Conservation (phyloP, 164 flowering plant genomes). For the Hamamelis virginiana region DNA sequence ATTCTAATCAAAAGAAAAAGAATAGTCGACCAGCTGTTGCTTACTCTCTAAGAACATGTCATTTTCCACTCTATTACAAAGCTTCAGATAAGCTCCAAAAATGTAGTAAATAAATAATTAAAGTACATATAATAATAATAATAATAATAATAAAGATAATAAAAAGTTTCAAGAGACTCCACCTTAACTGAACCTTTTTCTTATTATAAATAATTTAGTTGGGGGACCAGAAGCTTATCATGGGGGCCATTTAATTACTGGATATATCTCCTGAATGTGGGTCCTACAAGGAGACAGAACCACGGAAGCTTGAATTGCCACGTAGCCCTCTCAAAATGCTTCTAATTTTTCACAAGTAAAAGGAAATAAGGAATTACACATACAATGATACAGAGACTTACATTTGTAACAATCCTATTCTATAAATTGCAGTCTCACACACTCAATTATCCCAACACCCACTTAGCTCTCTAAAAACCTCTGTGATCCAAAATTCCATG, state of each 20-base stretch:
- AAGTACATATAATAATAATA: background rate
- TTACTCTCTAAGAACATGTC: background rate
- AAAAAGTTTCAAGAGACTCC: background rate
- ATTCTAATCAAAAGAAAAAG: background rate
- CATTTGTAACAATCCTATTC: background rate
- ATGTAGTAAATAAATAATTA: background rate
- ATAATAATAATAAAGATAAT: no score
- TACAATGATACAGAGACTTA: background rate
- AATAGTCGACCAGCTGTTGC: slow-evolving; percentile 1
- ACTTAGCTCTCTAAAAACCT: no score
- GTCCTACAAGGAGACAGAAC: slow-evolving; percentile 26
- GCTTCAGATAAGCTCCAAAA: background rate
- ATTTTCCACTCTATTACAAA: background rate
- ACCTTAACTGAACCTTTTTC: background rate
- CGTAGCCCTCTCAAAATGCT: slow-evolving; percentile 24
- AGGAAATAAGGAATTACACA: background rate
- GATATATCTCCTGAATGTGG: slow-evolving; percentile 24
- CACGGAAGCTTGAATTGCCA: slow-evolving; percentile 32
- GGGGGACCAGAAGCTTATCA: background rate
- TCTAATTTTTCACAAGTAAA: background rate
- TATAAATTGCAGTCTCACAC: slow-evolving; percentile 14
- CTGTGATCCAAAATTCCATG: slow-evolving; percentile 15
- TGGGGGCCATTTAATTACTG: slow-evolving; percentile 20
- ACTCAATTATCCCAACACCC: slow-evolving; percentile 12
- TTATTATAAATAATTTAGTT: background rate